Evolutionary conservation across 2,329 filamentous ascomycete genomes (phyloP).

Genomic region (Spiromastix sp.): DNA sequence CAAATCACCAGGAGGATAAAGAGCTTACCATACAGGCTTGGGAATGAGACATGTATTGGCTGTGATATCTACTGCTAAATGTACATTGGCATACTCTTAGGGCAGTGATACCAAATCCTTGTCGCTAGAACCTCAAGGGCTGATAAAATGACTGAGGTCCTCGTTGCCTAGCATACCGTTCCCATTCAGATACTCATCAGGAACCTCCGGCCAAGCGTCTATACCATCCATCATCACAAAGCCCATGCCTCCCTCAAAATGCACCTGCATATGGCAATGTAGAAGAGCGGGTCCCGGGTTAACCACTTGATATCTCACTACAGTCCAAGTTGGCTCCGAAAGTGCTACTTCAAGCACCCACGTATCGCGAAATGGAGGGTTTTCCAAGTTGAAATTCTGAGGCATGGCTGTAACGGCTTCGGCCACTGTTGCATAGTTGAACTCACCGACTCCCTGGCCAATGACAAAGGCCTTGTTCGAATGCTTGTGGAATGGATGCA

Average conservation of each 20-base stretch:
- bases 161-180: too few relatives aligned
- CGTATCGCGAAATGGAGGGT: slow-evolving; percentile 33
- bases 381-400: slow-evolving; percentile 35
- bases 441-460: slow-evolving; percentile 27
- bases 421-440: slow-evolving; percentile 31
- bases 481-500: slow-evolving; percentile 41
- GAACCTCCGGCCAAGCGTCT: slow-evolving; percentile 35
- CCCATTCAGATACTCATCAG: slow-evolving; percentile 14
- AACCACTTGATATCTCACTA: slow-evolving; percentile 35
- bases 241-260: slow-evolving; percentile 39
- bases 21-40: too few relatives aligned
- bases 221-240: slow-evolving; percentile 39
- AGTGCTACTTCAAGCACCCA: slow-evolving; percentile 23
- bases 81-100: too few relatives aligned
- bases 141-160: too few relatives aligned
- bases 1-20: too few relatives aligned
- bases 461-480: slow-evolving; percentile 36
- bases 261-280: slow-evolving; percentile 42
- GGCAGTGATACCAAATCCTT: too few relatives aligned
- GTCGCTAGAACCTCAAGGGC: too few relatives aligned
- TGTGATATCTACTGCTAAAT: too few relatives aligned
- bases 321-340: slow-evolving; percentile 28
- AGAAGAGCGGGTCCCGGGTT: slow-evolving; percentile 40
- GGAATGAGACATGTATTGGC: too few relatives aligned
- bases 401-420: slow-evolving; percentile 31